Conservation (phyloP, 2,329 filamentous ascomycete species). For the Rhynchosporium graminicola region DNA sequence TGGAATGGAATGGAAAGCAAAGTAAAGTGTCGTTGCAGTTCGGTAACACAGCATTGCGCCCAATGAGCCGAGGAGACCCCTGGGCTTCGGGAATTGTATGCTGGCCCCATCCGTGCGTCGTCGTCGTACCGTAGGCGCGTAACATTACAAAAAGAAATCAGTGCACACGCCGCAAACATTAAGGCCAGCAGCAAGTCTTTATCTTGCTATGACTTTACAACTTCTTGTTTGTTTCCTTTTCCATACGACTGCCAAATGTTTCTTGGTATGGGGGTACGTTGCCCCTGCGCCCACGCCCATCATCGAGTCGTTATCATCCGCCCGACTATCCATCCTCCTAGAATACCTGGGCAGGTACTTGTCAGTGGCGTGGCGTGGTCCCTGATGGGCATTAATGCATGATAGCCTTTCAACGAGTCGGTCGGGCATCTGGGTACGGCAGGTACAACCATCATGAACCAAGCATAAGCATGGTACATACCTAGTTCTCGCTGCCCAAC, state of each 20-base stretch:
- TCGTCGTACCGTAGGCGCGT: background rate
- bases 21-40: background rate
- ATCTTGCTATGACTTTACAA: background rate
- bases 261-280: background rate
- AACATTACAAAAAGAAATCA: background rate
- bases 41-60: background rate
- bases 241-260: too few species aligned
- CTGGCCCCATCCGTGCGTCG: slow-evolving; percentile 3
- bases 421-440: too few species aligned
- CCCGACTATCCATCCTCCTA: slow-evolving; percentile 1
- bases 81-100: background rate
- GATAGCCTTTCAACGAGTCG: background rate
- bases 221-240: too few species aligned
- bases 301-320: background rate
- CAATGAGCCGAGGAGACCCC: background rate
- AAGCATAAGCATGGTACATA: background rate
- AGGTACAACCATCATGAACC: too few species aligned
- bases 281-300: too few species aligned
- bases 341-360: background rate
- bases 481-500: slow-evolving; percentile 20
- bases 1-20: too few species aligned
- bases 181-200: background rate
- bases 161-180: slow-evolving; percentile 5
- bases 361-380: background rate
- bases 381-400: slow-evolving; percentile 23